Evolutionary conservation across 2,329 filamentous ascomycete species (phyloP).

Genomic region (Penicillium palitans): DNA sequence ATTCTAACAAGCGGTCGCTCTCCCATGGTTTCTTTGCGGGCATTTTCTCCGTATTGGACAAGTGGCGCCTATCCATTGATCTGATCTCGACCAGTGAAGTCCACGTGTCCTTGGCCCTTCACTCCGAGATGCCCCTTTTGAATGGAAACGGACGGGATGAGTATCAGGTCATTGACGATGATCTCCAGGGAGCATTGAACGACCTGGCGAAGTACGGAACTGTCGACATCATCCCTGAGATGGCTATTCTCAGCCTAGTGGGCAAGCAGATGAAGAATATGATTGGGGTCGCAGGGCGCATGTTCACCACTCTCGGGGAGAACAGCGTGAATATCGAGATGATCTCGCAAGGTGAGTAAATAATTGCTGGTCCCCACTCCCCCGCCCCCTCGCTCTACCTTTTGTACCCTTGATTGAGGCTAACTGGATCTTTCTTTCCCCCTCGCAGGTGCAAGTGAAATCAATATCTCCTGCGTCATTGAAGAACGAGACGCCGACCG

Average conservation of each 20-base stretch:
- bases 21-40: constrained; percentile 94
- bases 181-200: constrained; percentile 64
- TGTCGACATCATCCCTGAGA: constrained; percentile 83
- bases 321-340: constrained; percentile 97
- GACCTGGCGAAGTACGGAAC: constrained; percentile 80
- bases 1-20: constrained; percentile 94
- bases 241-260: constrained; percentile 94
- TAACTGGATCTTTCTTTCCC: constrained; percentile 18
- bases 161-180: constrained; percentile 59
- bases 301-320: constrained; percentile 93
- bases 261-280: constrained; percentile 98
- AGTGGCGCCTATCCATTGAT: constrained; percentile 84
- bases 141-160: constrained; percentile 50
- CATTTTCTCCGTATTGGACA: constrained; percentile 89
- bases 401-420: constrained; percentile 12
- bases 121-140: constrained; percentile 66
- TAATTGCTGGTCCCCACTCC: constrained; percentile 13
- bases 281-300: constrained; percentile 86
- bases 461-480: constrained; percentile 98
- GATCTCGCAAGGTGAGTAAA: constrained; percentile 85
- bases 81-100: constrained; percentile 96
- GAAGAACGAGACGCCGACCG: constrained; percentile 86
- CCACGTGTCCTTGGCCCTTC: constrained; percentile 95
- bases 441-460: constrained; percentile 82
- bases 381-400: constrained; percentile 6